A percentile compares a stretch with the other conserved stretches of the same genome.
These are phyloP conservation scores for Magnusiomyces paraingens DNA, from an alignment of 1,139 yeast species.

Conservation along the genomic window DNA sequence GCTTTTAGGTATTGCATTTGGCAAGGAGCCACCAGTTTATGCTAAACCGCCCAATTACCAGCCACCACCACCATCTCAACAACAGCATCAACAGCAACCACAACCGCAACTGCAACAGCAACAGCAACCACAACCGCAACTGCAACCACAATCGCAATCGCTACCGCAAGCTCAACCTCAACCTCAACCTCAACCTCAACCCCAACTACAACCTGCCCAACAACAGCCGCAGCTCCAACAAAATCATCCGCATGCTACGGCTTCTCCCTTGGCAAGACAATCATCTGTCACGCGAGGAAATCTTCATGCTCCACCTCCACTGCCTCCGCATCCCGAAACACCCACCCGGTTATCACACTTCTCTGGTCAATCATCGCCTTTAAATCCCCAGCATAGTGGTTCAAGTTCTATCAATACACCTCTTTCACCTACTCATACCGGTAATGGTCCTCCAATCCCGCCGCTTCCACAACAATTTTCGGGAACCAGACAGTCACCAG, in stretches of 20 bases:
- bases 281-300: neutral
- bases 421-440: slow-evolving; percentile 29
- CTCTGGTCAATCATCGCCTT: neutral
- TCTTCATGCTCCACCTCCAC: slow-evolving; percentile 14
- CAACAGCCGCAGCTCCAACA: slow-evolving; percentile 1
- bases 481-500: neutral
- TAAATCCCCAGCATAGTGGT: neutral
- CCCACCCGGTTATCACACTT: slow-evolving; percentile 2
- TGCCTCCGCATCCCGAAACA: slow-evolving; percentile 16
- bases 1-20: slow-evolving; percentile 39
- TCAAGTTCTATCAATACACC: slow-evolving; percentile 28
- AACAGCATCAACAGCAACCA: neutral
- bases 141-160: slow-evolving; percentile 5
- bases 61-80: slow-evolving; percentile 11
- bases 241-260: neutral
- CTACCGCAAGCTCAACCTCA: slow-evolving; percentile 10
- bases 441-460: slow-evolving; percentile 20
- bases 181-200: neutral
- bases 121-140: slow-evolving; percentile 3
- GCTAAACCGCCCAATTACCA: slow-evolving; percentile 34
- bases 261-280: neutral
- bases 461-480: slow-evolving; percentile 11
- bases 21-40: slow-evolving; percentile 46
- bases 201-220: neutral
- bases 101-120: slow-evolving; percentile 8